Base-by-base conservation (phyloP, 345 rosid species). In the Eucalyptus marginata region DNA sequence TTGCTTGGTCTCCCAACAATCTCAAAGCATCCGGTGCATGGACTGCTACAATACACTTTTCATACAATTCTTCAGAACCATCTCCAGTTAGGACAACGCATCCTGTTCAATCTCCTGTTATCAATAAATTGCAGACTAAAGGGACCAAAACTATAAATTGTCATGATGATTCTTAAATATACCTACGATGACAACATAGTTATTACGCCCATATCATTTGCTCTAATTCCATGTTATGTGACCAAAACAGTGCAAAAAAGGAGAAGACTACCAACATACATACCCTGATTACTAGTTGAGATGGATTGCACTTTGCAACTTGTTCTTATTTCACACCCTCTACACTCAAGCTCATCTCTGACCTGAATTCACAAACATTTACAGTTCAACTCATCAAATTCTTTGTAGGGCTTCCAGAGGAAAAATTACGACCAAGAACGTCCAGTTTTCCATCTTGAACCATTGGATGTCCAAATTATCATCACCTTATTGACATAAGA, bases 11-110 rank as follows among this genome's bases (percentile, higher is more conserved):
- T 13, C 98, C 97, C 88, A 97, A 92, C 71, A 97, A 62, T 88
- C 88, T 88, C 87, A 97, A 86, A 83, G 97, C 95, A 92, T 97
- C 98, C 4, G 99, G 98, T 58, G 96, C 98, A 92, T 96, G 99
- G 90, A 91, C 89, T 40, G 95, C 96, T 86, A 97, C 49, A 79
- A 96, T 93, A 87, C 98, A 95, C 14, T 93, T 89, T 27, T 89
- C 90, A 71, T 89, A 95, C n/a, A 85, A 90, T 87, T 95, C 98
- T 88, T 92, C 54, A 5, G 91, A 90, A 6, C 93, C 97, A 87
- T 96, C 94, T 90, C 85, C 91, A 90, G 89, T 91, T 40, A 89
- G 86, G 50, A 97, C 92, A 47, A 90, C 90, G 88, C 97, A 95
- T 86, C 94, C 93, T 95, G 95, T 80, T 86, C 50, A 87, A 58